These are phyloP conservation scores for Neurospora discreta DNA, from an alignment of 495 filamentous ascomycete genomes.

Conservation along the genomic window DNA sequence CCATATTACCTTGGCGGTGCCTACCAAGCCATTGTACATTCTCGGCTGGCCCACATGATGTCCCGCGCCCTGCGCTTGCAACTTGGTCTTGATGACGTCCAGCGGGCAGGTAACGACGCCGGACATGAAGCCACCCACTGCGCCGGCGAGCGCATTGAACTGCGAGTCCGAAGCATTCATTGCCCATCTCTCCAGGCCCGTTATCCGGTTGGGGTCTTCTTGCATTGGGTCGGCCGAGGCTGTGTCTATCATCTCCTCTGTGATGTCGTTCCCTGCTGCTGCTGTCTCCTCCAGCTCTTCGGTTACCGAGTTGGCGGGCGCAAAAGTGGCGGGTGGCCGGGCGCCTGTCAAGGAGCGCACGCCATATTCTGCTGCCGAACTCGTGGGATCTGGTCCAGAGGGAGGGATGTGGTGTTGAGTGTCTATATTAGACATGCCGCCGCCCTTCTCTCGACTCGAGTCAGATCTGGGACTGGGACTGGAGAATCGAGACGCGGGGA, in stretches of 20 bases:
- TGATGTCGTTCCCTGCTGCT: not conserved
- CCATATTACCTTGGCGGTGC: slow-evolving; percentile 78
- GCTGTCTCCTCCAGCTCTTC: not conserved
- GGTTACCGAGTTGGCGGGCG: not conserved
- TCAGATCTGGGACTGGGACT: slow-evolving; percentile 1
- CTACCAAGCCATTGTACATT: slow-evolving; percentile 76
- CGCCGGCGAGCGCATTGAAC: slow-evolving; percentile 64
- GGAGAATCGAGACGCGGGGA: slow-evolving; percentile 4
- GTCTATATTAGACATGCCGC: slow-evolving; percentile 34
- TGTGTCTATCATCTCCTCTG: not conserved
- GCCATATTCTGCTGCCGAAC: slow-evolving; percentile 33
- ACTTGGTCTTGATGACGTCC: slow-evolving; percentile 97
- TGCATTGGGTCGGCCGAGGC: slow-evolving; percentile 16
- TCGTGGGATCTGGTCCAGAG: slow-evolving; percentile 21
- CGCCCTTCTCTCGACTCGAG: slow-evolving; percentile 7
- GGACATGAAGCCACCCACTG: slow-evolving; percentile 77
- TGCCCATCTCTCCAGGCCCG: slow-evolving; percentile 47
- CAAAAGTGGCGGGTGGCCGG: not conserved
- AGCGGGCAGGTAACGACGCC: slow-evolving; percentile 93
- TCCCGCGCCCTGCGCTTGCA: slow-evolving; percentile 86
- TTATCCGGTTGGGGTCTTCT: slow-evolving; percentile 30
- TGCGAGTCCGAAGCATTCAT: slow-evolving; percentile 35
- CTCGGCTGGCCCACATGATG: slow-evolving; percentile 34
- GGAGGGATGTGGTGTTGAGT: slow-evolving; percentile 26
- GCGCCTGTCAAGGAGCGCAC: slow-evolving; percentile 2